A percentile compares a stretch with the other conserved stretches of the same genome.
These are phyloP conservation scores for Diaporthe sp. DNA, from an alignment of 2,329 filamentous ascomycete species.

Conservation along the genomic window DNA sequence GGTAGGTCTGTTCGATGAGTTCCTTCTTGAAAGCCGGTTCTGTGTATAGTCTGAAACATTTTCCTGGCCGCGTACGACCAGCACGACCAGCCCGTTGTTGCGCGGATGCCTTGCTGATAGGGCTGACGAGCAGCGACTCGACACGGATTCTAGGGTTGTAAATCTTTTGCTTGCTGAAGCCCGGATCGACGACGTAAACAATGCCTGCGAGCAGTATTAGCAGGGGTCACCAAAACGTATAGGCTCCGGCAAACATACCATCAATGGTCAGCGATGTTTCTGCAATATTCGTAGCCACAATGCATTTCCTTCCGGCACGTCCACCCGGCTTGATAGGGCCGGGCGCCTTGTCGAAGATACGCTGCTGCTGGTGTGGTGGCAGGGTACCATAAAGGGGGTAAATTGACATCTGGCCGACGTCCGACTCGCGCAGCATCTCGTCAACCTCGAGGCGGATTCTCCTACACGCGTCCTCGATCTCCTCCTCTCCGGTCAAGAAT, in stretches of 20 bases:
- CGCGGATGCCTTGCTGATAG: constrained; percentile 97
- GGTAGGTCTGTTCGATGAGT: constrained; percentile 96
- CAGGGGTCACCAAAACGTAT: not conserved
- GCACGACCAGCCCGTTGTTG: constrained; percentile 99
- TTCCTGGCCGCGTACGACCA: constrained; percentile 97
- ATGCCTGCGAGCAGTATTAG: constrained; percentile 62
- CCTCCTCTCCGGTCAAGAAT: constrained; percentile 97
- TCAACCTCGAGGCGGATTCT: constrained; percentile 93
- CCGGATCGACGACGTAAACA: constrained; percentile 98
- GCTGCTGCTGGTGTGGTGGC: constrained; percentile 92
- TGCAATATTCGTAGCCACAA: constrained; percentile 97
- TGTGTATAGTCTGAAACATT: constrained; percentile 97
- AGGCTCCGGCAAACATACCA: constrained; percentile 59
- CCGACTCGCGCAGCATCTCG: constrained; percentile 90
- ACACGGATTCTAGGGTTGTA: constrained; percentile 98
- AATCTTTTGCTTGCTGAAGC: constrained; percentile 99
- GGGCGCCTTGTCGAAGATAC: constrained; percentile 93
- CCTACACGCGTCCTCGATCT: constrained; percentile 95
- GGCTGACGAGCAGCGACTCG: constrained; percentile 96
- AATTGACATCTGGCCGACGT: constrained; percentile 88
- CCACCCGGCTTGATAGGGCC: constrained; percentile 79
- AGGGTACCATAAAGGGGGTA: constrained; percentile 96
- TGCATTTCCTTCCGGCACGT: constrained; percentile 90
- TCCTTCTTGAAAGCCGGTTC: constrained; percentile 97
- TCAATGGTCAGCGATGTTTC: constrained; percentile 98